Conservation (phyloP, 192 early-diverging fungal genomes). For the Umbelopsis ramanniana region DNA sequence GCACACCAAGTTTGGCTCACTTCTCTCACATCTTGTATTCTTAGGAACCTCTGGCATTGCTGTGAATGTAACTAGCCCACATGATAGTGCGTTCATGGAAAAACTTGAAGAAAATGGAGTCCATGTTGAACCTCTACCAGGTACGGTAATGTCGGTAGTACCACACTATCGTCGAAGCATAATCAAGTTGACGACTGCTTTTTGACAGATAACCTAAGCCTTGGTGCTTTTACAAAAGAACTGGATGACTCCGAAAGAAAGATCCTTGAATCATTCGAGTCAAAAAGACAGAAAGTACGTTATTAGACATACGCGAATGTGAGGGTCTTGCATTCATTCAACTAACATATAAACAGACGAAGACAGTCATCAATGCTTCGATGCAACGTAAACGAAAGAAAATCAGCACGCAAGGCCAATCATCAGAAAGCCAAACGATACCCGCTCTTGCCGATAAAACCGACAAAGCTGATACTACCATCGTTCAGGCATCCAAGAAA, state of each 20-base stretch:
- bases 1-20: neutral
- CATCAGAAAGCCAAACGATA: no score
- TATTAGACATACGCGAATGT: no score
- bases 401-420: no score
- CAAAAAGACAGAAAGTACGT: neutral
- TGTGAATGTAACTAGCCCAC: slow-evolving; percentile 32
- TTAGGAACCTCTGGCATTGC: slow-evolving; percentile 42
- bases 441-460: no score
- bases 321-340: no score
- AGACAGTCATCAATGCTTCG: neutral
- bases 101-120: slow-evolving; percentile 21
- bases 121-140: slow-evolving; percentile 28
- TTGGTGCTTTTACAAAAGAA: slow-evolving; percentile 33
- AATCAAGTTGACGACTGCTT: neutral
- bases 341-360: neutral
- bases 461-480: no score
- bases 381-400: no score
- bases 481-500: no score
- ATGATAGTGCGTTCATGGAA: slow-evolving; percentile 28
- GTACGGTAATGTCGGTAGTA: neutral
- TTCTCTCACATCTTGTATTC: neutral
- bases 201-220: slow-evolving; percentile 24
- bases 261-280: neutral
- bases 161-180: neutral
- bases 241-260: slow-evolving; percentile 25